Evolutionary conservation across 495 filamentous ascomycete species (phyloP), one percentile per base, ranked within the genome.

Genomic region (Penicillium waksmanii): DNA sequence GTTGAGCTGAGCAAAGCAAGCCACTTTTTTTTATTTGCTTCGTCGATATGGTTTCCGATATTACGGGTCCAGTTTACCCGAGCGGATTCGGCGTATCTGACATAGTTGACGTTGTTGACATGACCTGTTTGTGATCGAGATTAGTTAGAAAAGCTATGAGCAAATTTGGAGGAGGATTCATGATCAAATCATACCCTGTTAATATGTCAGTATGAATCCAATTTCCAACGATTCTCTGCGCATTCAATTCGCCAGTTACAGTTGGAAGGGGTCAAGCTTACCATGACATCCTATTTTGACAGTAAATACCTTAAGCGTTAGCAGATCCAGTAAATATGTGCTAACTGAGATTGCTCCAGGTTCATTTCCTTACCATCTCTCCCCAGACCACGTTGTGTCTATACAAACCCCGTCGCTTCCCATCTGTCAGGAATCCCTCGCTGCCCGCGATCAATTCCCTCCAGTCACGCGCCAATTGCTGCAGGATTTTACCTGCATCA

Each of bases 81-180:
- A 15, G 89, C 91, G 9, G 87, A 87, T 72, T 98, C 94, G 42
- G 92, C 92, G 71, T 91, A 96, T 58, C 89, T 84, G 59, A 86
- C 85, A 66, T 96, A 97, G 53, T 80, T 85, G 55, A 95, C 88
- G 63, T 96, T 96, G 70, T 96, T 97, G 23, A 97, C 89, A 69
- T 97, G 94, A 4, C 88, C 88, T 87, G 66, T 5, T 21, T 3
- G 34, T n/a, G 1, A 11, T 12, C n/a, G 25, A 57, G n/a, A 46
- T 35, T 46, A 36, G 21, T 21, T 51, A 36, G 23, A 27, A 35
- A 54, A 38, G 36, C 36, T 40, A 40, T n/a, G 1, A 40, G 36
- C n/a, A 1, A 40, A 1, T n/a, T 1, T n/a, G 36, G 15, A 15
- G 15, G 11, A 12, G 3, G 11, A 13, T 40, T n/a, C 15, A 13